A percentile compares a stretch with the other conserved stretches of the same genome.
phyloP scores from a whole-genome alignment of 495 filamentous ascomycete species.

The Annulohypoxylon stygium region DNA sequence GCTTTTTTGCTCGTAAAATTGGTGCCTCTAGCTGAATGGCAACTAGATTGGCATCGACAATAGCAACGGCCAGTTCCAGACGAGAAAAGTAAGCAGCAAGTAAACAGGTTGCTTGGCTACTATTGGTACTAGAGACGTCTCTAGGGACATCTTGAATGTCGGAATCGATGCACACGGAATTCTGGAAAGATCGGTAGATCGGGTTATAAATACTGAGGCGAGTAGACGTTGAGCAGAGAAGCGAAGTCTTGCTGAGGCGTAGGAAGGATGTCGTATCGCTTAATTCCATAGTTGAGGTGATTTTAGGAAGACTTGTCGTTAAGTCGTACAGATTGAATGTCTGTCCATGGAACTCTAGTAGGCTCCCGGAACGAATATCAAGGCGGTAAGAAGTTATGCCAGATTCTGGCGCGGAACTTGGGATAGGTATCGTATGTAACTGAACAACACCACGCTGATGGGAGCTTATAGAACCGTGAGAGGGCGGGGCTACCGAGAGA shows the following conservation, averaged over 20 bases:
- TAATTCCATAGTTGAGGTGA: slow-evolving; percentile 56
- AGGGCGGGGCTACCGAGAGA: slow-evolving; percentile 55
- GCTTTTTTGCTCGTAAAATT: slow-evolving; percentile 68
- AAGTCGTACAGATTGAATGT: slow-evolving; percentile 66
- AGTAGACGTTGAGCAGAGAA: slow-evolving; percentile 58
- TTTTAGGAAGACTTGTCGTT: slow-evolving; percentile 60
- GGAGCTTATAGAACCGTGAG: slow-evolving; percentile 35
- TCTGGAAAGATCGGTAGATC: slow-evolving; percentile 73
- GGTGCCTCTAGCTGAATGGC: slow-evolving; percentile 75
- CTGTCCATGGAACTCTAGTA: slow-evolving; percentile 64
- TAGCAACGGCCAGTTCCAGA: slow-evolving; percentile 71
- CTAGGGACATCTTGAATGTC: slow-evolving; percentile 30
- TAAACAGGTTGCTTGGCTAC: slow-evolving; percentile 46
- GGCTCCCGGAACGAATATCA: slow-evolving; percentile 67
- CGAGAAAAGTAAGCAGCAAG: slow-evolving; percentile 74
- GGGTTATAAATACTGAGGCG: slow-evolving; percentile 73
- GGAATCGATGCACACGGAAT: slow-evolving; percentile 60
- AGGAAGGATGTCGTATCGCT: slow-evolving; percentile 63
- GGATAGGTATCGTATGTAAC: slow-evolving; percentile 48
- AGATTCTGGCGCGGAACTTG: not conserved
- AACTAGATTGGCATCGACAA: slow-evolving; percentile 67
- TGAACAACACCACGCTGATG: slow-evolving; percentile 45
- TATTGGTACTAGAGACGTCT: slow-evolving; percentile 24
- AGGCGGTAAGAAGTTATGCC: slow-evolving; percentile 58
- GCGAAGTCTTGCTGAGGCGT: slow-evolving; percentile 64